A percentile compares a stretch with the other conserved stretches of the same genome.
phyloP scores from a whole-genome alignment of 2,329 filamentous ascomycete genomes.

The Colletotrichum sp. region DNA sequence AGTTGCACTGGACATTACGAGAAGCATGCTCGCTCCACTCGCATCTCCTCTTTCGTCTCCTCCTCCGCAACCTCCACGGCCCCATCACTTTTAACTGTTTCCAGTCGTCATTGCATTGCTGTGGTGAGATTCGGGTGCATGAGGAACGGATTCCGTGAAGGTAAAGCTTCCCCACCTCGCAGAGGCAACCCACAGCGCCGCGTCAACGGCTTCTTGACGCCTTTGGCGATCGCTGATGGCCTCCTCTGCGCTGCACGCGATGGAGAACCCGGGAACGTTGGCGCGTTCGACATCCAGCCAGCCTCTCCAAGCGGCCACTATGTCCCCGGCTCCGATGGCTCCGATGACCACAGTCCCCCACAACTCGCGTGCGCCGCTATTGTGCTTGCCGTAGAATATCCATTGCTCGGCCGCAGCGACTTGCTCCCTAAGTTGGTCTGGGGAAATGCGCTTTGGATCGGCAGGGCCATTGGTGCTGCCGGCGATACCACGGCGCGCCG shows the following conservation, averaged over 20 bases:
- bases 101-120: neutral
- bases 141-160: neutral
- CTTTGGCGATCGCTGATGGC: slow-evolving; percentile 44
- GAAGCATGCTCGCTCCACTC: neutral
- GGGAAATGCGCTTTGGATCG: slow-evolving; percentile 3
- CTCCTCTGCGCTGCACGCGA: slow-evolving; percentile 46
- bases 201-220: slow-evolving; percentile 44
- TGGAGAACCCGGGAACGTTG: slow-evolving; percentile 41
- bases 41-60: neutral
- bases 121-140: neutral
- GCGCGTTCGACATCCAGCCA: slow-evolving; percentile 58
- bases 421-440: slow-evolving; percentile 34
- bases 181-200: slow-evolving; percentile 49
- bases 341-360: slow-evolving; percentile 65
- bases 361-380: slow-evolving; percentile 52
- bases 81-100: neutral
- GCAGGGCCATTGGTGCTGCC: slow-evolving; percentile 21
- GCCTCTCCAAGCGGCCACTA: slow-evolving; percentile 48
- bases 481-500: slow-evolving; percentile 31
- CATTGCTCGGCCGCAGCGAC: slow-evolving; percentile 47
- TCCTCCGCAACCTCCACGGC: neutral
- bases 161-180: slow-evolving; percentile 56
- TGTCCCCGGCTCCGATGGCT: slow-evolving; percentile 33
- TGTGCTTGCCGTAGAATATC: slow-evolving; percentile 55
- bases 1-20: neutral